A percentile compares a stretch with the other conserved stretches of the same genome.
phyloP scores from a whole-genome alignment of 1,284 basidiomycete genomes.

The Afroboletus lepidellus region DNA sequence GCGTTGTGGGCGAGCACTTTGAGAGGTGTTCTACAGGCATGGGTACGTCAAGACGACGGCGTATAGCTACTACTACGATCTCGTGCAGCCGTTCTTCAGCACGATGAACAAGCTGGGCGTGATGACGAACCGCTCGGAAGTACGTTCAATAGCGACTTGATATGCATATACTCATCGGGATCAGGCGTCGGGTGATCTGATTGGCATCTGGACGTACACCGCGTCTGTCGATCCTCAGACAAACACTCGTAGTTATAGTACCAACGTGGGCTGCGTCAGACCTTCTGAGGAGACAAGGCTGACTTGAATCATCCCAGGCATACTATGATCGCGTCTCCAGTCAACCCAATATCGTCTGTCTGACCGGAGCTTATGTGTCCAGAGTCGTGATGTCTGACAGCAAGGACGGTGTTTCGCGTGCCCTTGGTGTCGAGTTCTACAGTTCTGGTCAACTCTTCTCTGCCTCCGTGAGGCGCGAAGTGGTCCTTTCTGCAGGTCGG shows the following conservation, averaged over 20 bases:
- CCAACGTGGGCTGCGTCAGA: background rate
- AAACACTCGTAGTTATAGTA: background rate
- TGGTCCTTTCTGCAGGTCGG: slow-evolving; percentile 28
- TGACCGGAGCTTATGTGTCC: slow-evolving; percentile 18
- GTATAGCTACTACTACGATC: background rate
- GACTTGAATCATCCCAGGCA: slow-evolving; percentile 6
- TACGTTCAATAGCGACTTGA: background rate
- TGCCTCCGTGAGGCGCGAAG: slow-evolving; percentile 16
- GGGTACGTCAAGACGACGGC: background rate
- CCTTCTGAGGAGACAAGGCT: background rate
- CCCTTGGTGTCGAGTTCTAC: slow-evolving; percentile 18
- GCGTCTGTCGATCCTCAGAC: background rate
- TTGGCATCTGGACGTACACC: background rate
- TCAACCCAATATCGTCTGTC: slow-evolving; percentile 19
- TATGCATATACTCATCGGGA: background rate
- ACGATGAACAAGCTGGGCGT: background rate
- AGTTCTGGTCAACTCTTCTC: slow-evolving; percentile 9
- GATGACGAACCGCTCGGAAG: background rate
- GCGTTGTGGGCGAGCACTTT: background rate
- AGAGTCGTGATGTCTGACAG: slow-evolving; percentile 13
- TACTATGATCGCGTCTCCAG: slow-evolving; percentile 20
- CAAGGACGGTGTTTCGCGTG: background rate
- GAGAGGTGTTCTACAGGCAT: background rate
- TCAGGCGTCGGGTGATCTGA: background rate
- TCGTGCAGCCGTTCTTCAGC: background rate